Evolutionary conservation across 116 monocot genomes (phyloP).

Genomic region (Phalaenopsis hybrid): DNA sequence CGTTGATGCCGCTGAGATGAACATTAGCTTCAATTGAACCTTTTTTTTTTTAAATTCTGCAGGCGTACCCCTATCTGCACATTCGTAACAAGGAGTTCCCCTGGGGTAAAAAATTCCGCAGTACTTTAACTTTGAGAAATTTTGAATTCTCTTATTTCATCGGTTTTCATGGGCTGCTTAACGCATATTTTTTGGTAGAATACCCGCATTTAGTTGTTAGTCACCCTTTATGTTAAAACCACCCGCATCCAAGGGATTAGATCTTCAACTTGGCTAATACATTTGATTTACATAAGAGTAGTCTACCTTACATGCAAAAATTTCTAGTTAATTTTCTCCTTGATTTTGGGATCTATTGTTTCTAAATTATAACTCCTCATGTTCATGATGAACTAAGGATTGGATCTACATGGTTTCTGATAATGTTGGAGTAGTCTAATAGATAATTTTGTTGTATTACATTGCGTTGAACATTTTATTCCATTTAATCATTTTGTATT

Average conservation of each 20-base stretch:
- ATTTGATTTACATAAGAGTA: not conserved
- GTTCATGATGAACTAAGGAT: not conserved
- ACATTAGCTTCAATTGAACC: not conserved
- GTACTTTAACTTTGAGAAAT: not conserved
- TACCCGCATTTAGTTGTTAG: not conserved
- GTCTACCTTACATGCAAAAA: not conserved
- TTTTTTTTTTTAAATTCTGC: constrained; percentile 5
- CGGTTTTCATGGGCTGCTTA: not conserved
- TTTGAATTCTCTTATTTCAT: not conserved
- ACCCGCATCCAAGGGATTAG: too few species aligned
- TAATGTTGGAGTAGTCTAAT: not conserved
- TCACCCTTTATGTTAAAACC: not conserved
- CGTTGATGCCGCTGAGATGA: not conserved
- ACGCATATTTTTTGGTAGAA: not conserved
- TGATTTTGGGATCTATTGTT: not conserved
- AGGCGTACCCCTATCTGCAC: constrained; percentile 56
- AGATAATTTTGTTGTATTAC: not conserved
- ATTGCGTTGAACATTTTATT: too few species aligned
- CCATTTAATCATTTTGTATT: too few species aligned
- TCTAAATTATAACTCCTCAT: not conserved
- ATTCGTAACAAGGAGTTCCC: constrained; percentile 67
- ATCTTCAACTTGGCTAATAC: too few species aligned
- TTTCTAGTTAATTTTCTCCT: too few species aligned
- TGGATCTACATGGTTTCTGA: not conserved
- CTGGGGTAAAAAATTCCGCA: constrained; percentile 33